These are phyloP conservation scores for Coprinopsis marcescibilis DNA, from an alignment of 768 basidiomycete genomes.

Conservation along the genomic window DNA sequence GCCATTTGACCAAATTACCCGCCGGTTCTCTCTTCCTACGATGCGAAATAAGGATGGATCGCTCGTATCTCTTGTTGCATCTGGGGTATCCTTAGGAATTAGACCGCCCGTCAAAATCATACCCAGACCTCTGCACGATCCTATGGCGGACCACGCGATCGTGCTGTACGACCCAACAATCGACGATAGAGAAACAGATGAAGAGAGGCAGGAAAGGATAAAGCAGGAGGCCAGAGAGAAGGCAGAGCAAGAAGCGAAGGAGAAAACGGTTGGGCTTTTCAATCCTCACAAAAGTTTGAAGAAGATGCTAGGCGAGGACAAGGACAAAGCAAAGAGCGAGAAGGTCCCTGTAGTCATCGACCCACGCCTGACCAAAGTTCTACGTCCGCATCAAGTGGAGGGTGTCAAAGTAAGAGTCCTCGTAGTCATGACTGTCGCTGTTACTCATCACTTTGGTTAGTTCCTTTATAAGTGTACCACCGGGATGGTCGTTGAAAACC, in stretches of 20 bases:
- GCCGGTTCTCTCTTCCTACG: conserved; percentile 78
- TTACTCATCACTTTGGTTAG: conserved; percentile 34
- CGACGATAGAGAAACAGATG: conserved; percentile 86
- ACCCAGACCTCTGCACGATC: conserved; percentile 93
- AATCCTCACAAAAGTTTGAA: conserved; percentile 93
- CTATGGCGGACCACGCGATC: conserved; percentile 96
- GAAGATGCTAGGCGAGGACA: conserved; percentile 66
- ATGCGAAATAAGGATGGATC: conserved; percentile 72
- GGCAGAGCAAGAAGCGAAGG: conserved; percentile 56
- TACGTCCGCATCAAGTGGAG: conserved; percentile 97
- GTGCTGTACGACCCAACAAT: conserved; percentile 96
- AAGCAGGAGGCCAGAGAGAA: conserved; percentile 66
- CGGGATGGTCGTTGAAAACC: conserved; percentile 86
- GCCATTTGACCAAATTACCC: conserved; percentile 56
- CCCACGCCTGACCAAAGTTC: conserved; percentile 76
- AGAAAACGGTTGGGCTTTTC: conserved; percentile 68
- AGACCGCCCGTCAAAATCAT: conserved; percentile 74
- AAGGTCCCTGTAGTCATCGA: conserved; percentile 98
- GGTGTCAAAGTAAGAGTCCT: conserved; percentile 93
- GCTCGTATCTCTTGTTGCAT: conserved; percentile 45
- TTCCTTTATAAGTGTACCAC: conserved; percentile 95
- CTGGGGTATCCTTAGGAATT: conserved; percentile 78
- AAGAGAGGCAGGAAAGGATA: conserved; percentile 69
- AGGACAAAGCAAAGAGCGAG: conserved; percentile 54
- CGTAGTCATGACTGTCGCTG: conserved; percentile 7